Evolutionary conservation across 805 yeast genomes (phyloP).

Genomic region (Hanseniaspora occidentalis): DNA sequence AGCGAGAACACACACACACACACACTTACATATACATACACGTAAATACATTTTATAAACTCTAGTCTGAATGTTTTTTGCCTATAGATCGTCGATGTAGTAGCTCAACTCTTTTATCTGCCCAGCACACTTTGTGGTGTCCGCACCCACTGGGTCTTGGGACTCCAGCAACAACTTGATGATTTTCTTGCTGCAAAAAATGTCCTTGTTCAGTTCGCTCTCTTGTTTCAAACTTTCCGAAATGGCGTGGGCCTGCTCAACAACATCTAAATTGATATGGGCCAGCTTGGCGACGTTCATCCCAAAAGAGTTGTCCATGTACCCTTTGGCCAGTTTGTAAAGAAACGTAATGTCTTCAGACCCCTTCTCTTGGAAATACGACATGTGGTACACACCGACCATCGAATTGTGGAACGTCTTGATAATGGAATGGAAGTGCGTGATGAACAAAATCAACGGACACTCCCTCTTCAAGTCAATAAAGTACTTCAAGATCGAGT

Average conservation of each 20-base stretch:
- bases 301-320: constrained; percentile 61
- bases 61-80: not conserved
- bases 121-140: too few species aligned
- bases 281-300: constrained; percentile 77
- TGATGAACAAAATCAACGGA: constrained; percentile 63
- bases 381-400: constrained; percentile 63
- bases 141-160: too few species aligned
- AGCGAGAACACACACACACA: too few species aligned
- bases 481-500: constrained; percentile 53
- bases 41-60: not conserved
- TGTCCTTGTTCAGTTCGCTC: not conserved
- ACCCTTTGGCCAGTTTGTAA: constrained; percentile 37
- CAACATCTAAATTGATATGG: constrained; percentile 36
- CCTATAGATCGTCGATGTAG: not conserved
- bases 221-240: constrained; percentile 11
- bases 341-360: constrained; percentile 37
- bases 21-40: too few species aligned
- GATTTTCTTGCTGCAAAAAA: constrained; percentile 3
- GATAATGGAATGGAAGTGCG: constrained; percentile 67
- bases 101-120: not conserved
- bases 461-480: constrained; percentile 22
- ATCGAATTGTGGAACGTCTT: constrained; percentile 28
- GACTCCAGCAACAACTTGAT: not conserved
- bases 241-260: constrained; percentile 30
- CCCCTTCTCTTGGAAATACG: constrained; percentile 33